phyloP scores from a whole-genome alignment of 2,329 filamentous ascomycete genomes.

The Ophiostoma ips region DNA sequence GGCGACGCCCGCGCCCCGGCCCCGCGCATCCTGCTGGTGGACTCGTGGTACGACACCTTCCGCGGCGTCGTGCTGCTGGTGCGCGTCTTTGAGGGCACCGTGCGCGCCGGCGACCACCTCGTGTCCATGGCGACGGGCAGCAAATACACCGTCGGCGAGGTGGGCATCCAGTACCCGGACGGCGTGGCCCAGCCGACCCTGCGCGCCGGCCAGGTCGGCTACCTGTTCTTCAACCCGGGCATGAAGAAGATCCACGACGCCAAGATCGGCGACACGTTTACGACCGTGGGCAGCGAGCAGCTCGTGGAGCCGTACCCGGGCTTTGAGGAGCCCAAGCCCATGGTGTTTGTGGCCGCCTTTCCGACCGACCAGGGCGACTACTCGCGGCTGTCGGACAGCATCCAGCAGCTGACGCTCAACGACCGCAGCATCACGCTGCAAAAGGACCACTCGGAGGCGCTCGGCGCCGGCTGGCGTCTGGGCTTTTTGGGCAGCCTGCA shows the following conservation, averaged over 20 bases:
- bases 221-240: slow-evolving; percentile 92
- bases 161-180: slow-evolving; percentile 89
- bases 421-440: slow-evolving; percentile 87
- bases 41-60: slow-evolving; percentile 97
- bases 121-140: slow-evolving; percentile 75
- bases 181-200: slow-evolving; percentile 69
- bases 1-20: slow-evolving; percentile 59
- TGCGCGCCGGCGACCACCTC: slow-evolving; percentile 74
- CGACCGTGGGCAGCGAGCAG: slow-evolving; percentile 62
- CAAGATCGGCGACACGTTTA: slow-evolving; percentile 92
- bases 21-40: slow-evolving; percentile 76
- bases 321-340: slow-evolving; percentile 93
- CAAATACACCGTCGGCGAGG: slow-evolving; percentile 88
- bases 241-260: slow-evolving; percentile 97
- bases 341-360: slow-evolving; percentile 97
- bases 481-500: slow-evolving; percentile 95
- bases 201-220: slow-evolving; percentile 87
- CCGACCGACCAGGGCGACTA: slow-evolving; percentile 86
- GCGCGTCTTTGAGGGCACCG: slow-evolving; percentile 74
- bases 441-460: slow-evolving; percentile 86
- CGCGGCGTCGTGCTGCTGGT: slow-evolving; percentile 86
- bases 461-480: slow-evolving; percentile 86
- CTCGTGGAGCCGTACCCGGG: slow-evolving; percentile 70
- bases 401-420: slow-evolving; percentile 84
- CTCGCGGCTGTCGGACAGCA: slow-evolving; percentile 78